Evolutionary conservation across 73 alveolate genomes (phyloP).

Genomic region (Paramecium primaurelia): DNA sequence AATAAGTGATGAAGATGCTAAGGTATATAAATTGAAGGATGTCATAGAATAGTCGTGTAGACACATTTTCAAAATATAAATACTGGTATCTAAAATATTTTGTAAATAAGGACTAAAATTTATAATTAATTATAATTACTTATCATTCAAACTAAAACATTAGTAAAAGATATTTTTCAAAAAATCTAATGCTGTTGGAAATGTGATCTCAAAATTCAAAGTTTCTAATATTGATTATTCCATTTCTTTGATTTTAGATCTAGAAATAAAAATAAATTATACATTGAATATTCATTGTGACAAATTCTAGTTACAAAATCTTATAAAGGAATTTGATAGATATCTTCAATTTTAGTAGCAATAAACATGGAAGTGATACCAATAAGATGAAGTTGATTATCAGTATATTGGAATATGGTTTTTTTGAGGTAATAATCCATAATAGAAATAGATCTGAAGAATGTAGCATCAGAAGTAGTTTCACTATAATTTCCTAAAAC

Average conservation of each 20-base stretch:
- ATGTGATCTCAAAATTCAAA: background rate
- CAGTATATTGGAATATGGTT: background rate
- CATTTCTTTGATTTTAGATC: conserved; percentile 10
- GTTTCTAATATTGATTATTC: conserved; percentile 18
- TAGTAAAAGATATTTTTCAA: background rate
- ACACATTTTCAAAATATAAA: conserved; percentile 26
- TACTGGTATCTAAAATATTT: background rate
- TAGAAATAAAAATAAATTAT: background rate
- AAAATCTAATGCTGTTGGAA: conserved; percentile 42
- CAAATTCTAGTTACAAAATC: conserved; percentile 39
- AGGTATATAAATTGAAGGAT: background rate
- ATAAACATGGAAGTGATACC: conserved; percentile 85
- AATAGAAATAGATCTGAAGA: conserved; percentile 82
- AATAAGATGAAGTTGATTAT: conserved; percentile 63
- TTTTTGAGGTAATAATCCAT: conserved; percentile 77
- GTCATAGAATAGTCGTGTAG: conserved; percentile 31
- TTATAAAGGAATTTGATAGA: conserved; percentile 60
- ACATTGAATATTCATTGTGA: conserved; percentile 34
- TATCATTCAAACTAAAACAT: conserved; percentile 16
- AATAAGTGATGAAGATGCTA: background rate
- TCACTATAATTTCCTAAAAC: conserved; percentile 72
- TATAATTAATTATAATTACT: background rate
- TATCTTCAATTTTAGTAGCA: conserved; percentile 87
- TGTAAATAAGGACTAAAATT: background rate
- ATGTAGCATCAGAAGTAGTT: conserved; percentile 70